Base-by-base conservation (phyloP, 768 basidiomycete genomes). In the Lactarius tabidus region DNA sequence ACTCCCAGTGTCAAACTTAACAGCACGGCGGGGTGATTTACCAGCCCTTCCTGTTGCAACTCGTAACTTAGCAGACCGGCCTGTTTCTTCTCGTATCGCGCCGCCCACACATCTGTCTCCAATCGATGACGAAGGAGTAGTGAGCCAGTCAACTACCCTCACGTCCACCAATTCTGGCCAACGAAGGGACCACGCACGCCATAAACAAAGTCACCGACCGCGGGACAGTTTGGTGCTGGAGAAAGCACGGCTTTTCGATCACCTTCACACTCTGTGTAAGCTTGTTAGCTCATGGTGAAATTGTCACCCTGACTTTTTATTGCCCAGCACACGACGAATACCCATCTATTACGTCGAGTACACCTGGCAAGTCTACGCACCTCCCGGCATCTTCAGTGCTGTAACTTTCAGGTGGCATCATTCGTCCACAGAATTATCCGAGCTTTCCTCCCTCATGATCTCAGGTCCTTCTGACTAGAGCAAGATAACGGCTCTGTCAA, bases 321-420 rank as follows among this genome's bases (percentile, higher is more conserved):
- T 71, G 9, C 59, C 68, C 15, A 57, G 67, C 48, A 61, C 62
- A 59, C 52, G 67, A 54, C 3, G 39, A 29, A 28, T 65, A 62
- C n/a, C 8, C 51, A n/a, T 15, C 57, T n/a, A 63, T 59, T 43
- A 64, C 62, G 41, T 60, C 64, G 62, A 55, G 35, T 41, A 43
- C 43, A n/a, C 31, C 51, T 18, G 55, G 53, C 35, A 38, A 68
- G 36, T 65, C 63, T 45, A 51, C 61, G 9, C 35, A 77, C 63
- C 78, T 80, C n/a, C 74, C 79, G 0, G 70, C 74, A 28, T 71
- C 75, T 36, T 70, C 74, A 9, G 68, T 77, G 18, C 72, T 74
- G 36, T 70, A 72, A n/a, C 64, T 77, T 56, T 68, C 65, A 57
- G n/a, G 68, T 57, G 51, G 58, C 64, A 48, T 31, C 23, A 9